Conservation (phyloP, 345 rosid species). For the Sonneratia alba region DNA sequence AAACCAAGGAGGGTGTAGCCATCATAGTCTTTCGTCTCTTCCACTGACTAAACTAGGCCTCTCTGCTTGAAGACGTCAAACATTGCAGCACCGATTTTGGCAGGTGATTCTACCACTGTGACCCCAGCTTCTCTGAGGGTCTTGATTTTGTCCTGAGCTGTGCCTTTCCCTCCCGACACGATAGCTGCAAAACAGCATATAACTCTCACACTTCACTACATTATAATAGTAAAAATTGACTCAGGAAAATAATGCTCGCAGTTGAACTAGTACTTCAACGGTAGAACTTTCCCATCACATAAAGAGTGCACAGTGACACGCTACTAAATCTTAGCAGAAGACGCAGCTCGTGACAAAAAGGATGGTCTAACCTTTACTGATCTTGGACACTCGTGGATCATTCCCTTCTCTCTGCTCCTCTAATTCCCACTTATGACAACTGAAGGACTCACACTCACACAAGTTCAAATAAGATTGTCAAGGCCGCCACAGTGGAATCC, state of each 20-base stretch:
- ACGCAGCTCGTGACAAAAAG: background rate
- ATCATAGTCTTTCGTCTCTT: background rate
- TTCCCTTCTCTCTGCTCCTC: too few relatives aligned
- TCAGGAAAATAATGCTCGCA: too few relatives aligned
- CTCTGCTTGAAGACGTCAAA: slow-evolving; percentile 67
- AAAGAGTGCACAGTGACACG: too few relatives aligned
- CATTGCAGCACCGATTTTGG: slow-evolving; percentile 79
- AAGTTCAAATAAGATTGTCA: too few relatives aligned
- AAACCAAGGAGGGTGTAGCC: background rate
- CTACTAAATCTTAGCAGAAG: background rate
- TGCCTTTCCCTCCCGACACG: slow-evolving; percentile 91
- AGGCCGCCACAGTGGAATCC: too few relatives aligned
- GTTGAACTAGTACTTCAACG: too few relatives aligned
- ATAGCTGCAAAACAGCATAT: slow-evolving; percentile 48
- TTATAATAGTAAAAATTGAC: background rate
- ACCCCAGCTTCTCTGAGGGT: slow-evolving; percentile 82
- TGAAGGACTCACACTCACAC: too few relatives aligned
- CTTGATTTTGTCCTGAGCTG: slow-evolving; percentile 87
- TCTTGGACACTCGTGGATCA: too few relatives aligned
- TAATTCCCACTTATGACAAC: too few relatives aligned
- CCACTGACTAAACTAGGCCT: slow-evolving; percentile 31
- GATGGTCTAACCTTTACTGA: background rate
- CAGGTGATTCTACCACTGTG: slow-evolving; percentile 86
- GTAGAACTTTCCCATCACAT: background rate
- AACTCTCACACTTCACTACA: background rate